Evolutionary conservation across 345 rosid species (phyloP), one percentile per base, ranked within the genome.

Genomic region (Pistacia vera): DNA sequence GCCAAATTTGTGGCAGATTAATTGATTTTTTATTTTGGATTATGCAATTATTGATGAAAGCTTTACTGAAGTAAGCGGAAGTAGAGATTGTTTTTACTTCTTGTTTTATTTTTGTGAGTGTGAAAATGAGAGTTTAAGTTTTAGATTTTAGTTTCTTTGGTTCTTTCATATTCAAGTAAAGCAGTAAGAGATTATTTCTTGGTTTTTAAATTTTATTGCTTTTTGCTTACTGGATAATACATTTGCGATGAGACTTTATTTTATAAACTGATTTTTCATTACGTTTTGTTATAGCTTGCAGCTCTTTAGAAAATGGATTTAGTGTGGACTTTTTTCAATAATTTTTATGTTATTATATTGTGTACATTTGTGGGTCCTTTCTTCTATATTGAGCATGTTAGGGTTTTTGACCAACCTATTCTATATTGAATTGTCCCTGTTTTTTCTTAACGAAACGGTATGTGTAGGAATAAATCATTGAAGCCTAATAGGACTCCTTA

Each of bases 51-150:
- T 28, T 48, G 25, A 12, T 49, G 56, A 68, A 63, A 78, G 61
- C 55, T 59, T 28, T 8, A 52, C 73, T 75, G 33, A 63, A 63
- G 71, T 74, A 52, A 73, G 14, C 35, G 18, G 5, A 20, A 33
- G 76, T 73, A 20, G 63, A 71, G 51, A 18, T 38, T 38, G 38
- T 4, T 41, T 74, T 1, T n/a, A n/a, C 55, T 44, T 11, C 1
- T 51, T 77, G 33, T 16, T 7, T 25, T 59, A 1, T 35, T 7
- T 55, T 68, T 62, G 9, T 60, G 17, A 60, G 77, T 62, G 60
- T 57, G n/a, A 14, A 49, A 75, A 63, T 71, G 63, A 25, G 61
- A 20, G 38, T 48, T 41, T 17, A 20, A 44, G 56, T 46, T 75
- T 8, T 4, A 51, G 14, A 33, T 59, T 60, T 2, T 60, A 0